A percentile compares a stretch with the other conserved stretches of the same genome.
phyloP scores from a whole-genome alignment of 129 eudicot species.

The Chrysanthemum seticuspe region DNA sequence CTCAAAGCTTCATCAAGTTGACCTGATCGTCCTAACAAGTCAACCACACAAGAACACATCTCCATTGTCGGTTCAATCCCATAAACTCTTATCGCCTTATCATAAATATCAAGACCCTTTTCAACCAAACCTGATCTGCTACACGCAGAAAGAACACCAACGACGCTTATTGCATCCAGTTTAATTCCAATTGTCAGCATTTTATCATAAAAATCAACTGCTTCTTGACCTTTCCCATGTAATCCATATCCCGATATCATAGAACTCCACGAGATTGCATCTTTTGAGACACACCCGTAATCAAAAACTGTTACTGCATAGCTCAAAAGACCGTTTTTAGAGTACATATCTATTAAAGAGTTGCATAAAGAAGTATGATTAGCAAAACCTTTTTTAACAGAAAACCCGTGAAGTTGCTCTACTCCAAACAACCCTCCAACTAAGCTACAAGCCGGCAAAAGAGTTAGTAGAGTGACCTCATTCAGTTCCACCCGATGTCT shows the following conservation, averaged over 20 bases:
- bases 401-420: constrained; percentile 46
- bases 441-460: constrained; percentile 49
- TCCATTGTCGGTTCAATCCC: constrained; percentile 53
- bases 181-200: constrained; percentile 49
- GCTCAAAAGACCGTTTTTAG: constrained; percentile 57
- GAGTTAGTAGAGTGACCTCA: constrained; percentile 51
- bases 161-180: constrained; percentile 46
- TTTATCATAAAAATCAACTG: constrained; percentile 45
- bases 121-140: constrained; percentile 41
- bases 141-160: constrained; percentile 81
- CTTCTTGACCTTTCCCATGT: constrained; percentile 57
- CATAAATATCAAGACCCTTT: constrained; percentile 13
- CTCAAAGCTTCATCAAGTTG: constrained; percentile 47
- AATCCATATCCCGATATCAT: constrained; percentile 63
- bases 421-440: constrained; percentile 46
- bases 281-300: constrained; percentile 39
- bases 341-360: constrained; percentile 58
- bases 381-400: constrained; percentile 35
- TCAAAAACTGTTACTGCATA: constrained; percentile 46
- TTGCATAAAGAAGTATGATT: constrained; percentile 23
- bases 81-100: constrained; percentile 19
- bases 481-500: constrained; percentile 38
- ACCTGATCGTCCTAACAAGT: constrained; percentile 55
- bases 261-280: constrained; percentile 59
- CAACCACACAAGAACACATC: constrained; percentile 71